Base-by-base conservation (phyloP, 768 basidiomycete genomes). In the Leccinum truebloodii region DNA sequence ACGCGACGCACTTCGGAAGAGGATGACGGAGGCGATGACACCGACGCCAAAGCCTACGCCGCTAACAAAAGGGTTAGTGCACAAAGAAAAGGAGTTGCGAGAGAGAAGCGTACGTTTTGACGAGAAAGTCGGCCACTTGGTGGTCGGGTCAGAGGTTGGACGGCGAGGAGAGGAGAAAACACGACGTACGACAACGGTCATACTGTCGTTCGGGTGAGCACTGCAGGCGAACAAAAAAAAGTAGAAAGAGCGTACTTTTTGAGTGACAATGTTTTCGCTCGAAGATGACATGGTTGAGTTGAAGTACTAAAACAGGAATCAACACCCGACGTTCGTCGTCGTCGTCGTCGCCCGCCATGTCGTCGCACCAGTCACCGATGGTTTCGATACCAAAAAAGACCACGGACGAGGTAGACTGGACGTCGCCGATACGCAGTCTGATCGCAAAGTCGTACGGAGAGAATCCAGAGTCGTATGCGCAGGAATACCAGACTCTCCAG, bases 321-420 rank as follows among this genome's bases (percentile, higher is more conserved):
- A 71, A 73, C 63, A 51, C 30, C 28, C 32, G 32, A 32, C 32
- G 30, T 9, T 32, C 10, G 32, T 34, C 32, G 35, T 37, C 46
- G 1, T 22, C 22, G 46, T 28, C 54, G 30, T 37, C 24, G 20
- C 8, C 50, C 52, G 41, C 44, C 65, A 90, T 90, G 88, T 83
- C 88, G 83, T 83, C 88, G 52, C 81, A 86, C 73, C 89, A 93
- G 75, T 88, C 90, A 51, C 94, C 94, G 13, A 89, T 93, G 48
- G 13, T 49, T 14, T 22, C 48, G 24, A 49, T 49, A 12, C 48
- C 48, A 14, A 49, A 26, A 16, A 99, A 99, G 81, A 80, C 84
- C n/a, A 97, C 97, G 0, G 89, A 94, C 16, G 96, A 98, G 66
- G 95, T 96, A 28, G 97, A 99, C 78, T 98, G 95, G 91, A 90